Percentiles rank a stretch among this genome's conserved stretches.
Conservation (phyloP, 192 early-diverging fungal species). For the Coemansia sp. region DNA sequence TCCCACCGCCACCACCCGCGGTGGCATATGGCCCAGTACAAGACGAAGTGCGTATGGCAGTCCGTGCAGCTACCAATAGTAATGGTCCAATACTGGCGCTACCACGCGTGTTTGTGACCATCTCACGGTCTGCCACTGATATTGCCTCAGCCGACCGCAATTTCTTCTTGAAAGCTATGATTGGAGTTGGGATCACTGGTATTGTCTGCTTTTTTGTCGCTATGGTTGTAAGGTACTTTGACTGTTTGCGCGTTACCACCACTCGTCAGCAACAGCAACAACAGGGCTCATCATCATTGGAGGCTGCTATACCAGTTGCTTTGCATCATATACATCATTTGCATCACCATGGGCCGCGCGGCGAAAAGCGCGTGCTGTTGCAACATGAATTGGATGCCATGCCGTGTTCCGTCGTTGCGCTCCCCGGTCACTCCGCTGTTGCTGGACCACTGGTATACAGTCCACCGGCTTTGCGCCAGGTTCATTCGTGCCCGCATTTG, state of each 20-base stretch:
- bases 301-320: neutral
- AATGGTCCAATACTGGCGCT: neutral
- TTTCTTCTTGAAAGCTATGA: slow-evolving; percentile 55
- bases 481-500: neutral
- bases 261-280: neutral
- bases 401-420: slow-evolving; percentile 30
- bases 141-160: slow-evolving; percentile 44
- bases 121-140: slow-evolving; percentile 34
- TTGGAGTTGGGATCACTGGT: slow-evolving; percentile 48
- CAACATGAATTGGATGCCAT: slow-evolving; percentile 42
- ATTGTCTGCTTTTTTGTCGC: slow-evolving; percentile 52
- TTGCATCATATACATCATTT: slow-evolving; percentile 10
- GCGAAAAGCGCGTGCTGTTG: slow-evolving; percentile 26
- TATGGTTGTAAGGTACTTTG: slow-evolving; percentile 46
- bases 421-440: neutral
- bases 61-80: slow-evolving; percentile 1
- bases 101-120: slow-evolving; percentile 28
- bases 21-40: slow-evolving; percentile 20
- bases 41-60: slow-evolving; percentile 16
- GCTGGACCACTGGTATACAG: neutral
- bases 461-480: neutral
- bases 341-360: neutral
- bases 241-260: slow-evolving; percentile 27
- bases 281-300: neutral
- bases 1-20: slow-evolving; percentile 18